Evolutionary conservation across 139 green algal genomes (phyloP), one percentile per base, ranked within the genome.

Genomic region (Tetradesmus lagerheimii): DNA sequence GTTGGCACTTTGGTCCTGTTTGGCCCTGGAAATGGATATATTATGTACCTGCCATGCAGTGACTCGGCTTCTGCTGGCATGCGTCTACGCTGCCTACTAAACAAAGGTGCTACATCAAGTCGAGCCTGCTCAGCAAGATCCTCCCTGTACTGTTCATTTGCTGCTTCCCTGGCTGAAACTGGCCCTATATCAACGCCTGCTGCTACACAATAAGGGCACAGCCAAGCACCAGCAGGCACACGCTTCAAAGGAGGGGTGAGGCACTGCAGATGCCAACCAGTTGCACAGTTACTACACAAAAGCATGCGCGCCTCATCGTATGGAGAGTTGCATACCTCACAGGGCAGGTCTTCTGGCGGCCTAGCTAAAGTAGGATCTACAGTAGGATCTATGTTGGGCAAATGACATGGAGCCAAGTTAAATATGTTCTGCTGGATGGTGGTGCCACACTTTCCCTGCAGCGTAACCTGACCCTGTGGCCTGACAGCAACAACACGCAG

Each of bases 311-410:
- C 53, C 25, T 45, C 31, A 34, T 78, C 29, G 14, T 47, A 25
- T 29, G 82, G 25, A 34, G 8, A 29, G 20, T 18, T 4, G 37
- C 82, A 87, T 3, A 77, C 82, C 20, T 50, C 25, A 45, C 84
- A 89, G 1, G 64, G 66, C 9, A 50, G 27, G 35, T 81, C 64
- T 2, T 41, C 64, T 20, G 43, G 27, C 1, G 29, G 29, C n/a
- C 15, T 47, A 20, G 66, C 66, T 25, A 80, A 25, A 25, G 77
- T 87, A 34, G 14, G 31, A 31, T 90, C 87, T 38, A 90, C 34
- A 20, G 31, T 67, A 15, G 53, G 35, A 25, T 90, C 87, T 71
- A 90, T 90, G 27, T 81, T 74, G 45, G 87, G 53, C 53, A 87
- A 35, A 34, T 86, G 77, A 41, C 87, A 90, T 23, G 57, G 77